phyloP scores from a whole-genome alignment of 805 yeast species.

The Nakazawaea wickerhamii region DNA sequence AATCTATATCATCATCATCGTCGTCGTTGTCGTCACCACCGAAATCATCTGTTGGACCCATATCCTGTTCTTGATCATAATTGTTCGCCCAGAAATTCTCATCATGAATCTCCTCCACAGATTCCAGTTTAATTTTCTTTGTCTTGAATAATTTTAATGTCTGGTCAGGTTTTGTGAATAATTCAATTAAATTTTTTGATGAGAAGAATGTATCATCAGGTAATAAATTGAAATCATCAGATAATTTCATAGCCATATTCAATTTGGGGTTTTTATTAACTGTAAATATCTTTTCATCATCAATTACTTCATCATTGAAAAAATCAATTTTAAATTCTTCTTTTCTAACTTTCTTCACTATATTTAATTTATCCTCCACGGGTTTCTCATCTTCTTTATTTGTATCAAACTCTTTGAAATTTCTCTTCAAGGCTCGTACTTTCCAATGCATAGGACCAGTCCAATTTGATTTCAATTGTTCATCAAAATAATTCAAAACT shows the following conservation, averaged over 20 bases:
- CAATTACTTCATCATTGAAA: constrained; percentile 26
- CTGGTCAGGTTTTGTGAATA: constrained; percentile 62
- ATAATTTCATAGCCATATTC: constrained; percentile 36
- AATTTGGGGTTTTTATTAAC: constrained; percentile 17
- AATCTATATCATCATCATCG: constrained; percentile 28
- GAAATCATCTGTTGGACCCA: constrained; percentile 18
- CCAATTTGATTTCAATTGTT: constrained; percentile 64
- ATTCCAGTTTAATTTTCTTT: constrained; percentile 2
- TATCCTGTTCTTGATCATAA: constrained; percentile 33
- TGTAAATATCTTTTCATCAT: constrained; percentile 28
- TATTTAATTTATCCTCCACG: not conserved
- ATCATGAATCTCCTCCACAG: constrained; percentile 36
- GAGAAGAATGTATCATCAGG: constrained; percentile 75
- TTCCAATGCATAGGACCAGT: constrained; percentile 90
- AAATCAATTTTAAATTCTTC: constrained; percentile 17
- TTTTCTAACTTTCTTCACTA: constrained; percentile 24
- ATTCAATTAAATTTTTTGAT: constrained; percentile 57
- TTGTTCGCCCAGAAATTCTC: constrained; percentile 70
- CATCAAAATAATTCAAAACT: constrained; percentile 75
- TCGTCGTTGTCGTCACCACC: constrained; percentile 39
- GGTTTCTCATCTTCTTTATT: not conserved
- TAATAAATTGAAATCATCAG: constrained; percentile 42
- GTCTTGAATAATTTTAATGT: constrained; percentile 17
- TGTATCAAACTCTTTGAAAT: not conserved
- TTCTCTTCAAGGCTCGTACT: constrained; percentile 51